Evolutionary conservation across 2,329 filamentous ascomycete genomes (phyloP).

Genomic region (Hawksworthiomyces lignivorus): DNA sequence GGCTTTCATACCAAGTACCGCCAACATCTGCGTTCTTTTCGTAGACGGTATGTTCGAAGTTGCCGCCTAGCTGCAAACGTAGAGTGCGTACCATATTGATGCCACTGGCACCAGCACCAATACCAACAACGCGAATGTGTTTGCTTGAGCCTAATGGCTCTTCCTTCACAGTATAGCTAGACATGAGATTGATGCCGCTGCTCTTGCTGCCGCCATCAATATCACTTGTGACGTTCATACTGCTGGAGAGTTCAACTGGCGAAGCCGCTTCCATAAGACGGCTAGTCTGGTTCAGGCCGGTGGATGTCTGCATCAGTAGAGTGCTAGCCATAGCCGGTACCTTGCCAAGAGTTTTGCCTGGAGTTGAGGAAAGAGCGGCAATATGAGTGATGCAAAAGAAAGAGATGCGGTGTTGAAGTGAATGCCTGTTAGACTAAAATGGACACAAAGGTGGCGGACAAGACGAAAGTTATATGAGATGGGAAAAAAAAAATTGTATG

Average conservation of each 20-base stretch:
- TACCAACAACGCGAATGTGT: conserved; percentile 35
- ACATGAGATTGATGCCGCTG: background rate
- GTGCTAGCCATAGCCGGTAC: background rate
- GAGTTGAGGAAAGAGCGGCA: no score
- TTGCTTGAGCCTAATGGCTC: conserved; percentile 19
- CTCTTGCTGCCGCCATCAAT: background rate
- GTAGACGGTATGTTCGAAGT: conserved; percentile 42
- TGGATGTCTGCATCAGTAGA: background rate
- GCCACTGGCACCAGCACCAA: conserved; percentile 31
- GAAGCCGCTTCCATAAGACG: no score
- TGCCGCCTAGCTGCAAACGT: conserved; percentile 27
- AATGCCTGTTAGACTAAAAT: no score
- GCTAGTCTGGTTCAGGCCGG: background rate
- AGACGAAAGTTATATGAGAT: no score
- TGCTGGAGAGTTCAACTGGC: no score
- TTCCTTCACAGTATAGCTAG: conserved; percentile 12
- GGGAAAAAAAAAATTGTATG: background rate
- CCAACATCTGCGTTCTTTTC: conserved; percentile 50
- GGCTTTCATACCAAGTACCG: conserved; percentile 53
- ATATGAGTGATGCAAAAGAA: no score
- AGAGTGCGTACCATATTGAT: conserved; percentile 37
- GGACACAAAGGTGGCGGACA: background rate
- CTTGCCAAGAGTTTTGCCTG: no score
- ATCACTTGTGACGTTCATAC: no score
- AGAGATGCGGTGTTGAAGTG: no score